phyloP scores from a whole-genome alignment of 2,329 filamentous ascomycete species.

The Alternaria gaisen region DNA sequence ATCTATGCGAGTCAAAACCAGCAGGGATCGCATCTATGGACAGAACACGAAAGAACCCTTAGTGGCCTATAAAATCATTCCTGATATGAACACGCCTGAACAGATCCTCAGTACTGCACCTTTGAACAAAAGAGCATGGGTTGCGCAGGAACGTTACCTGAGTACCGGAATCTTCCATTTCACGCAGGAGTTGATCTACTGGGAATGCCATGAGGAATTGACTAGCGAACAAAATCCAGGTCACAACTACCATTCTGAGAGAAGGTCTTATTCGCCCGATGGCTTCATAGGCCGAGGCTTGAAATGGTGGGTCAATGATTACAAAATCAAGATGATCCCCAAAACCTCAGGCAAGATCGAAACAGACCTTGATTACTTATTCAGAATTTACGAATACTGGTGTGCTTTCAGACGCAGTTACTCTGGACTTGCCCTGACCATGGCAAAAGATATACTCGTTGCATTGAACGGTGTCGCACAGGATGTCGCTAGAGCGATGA shows the following conservation, averaged over 20 bases:
- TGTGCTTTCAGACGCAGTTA: neutral
- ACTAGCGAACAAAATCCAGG: neutral
- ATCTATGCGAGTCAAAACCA: neutral
- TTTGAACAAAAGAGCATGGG: constrained; percentile 26
- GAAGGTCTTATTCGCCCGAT: neutral
- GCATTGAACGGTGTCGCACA: constrained; percentile 12
- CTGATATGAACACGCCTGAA: neutral
- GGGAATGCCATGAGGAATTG: constrained; percentile 17
- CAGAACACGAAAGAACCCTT: too few species aligned
- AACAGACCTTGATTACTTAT: neutral
- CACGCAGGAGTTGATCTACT: constrained; percentile 14
- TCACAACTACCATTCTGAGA: neutral
- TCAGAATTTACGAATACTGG: neutral
- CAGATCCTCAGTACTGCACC: constrained; percentile 6
- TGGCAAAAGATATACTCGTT: constrained; percentile 16
- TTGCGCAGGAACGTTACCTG: constrained; percentile 25
- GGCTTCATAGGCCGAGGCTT: neutral
- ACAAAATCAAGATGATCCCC: neutral
- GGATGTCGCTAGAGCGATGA: neutral
- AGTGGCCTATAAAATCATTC: neutral
- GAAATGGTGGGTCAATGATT: neutral
- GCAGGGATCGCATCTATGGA: neutral
- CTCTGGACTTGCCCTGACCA: constrained; percentile 1
- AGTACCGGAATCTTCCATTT: constrained; percentile 25
- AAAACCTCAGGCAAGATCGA: too few species aligned